Base-by-base conservation (phyloP, 75 land plant species). In the Ceratopteris richardii region DNA sequence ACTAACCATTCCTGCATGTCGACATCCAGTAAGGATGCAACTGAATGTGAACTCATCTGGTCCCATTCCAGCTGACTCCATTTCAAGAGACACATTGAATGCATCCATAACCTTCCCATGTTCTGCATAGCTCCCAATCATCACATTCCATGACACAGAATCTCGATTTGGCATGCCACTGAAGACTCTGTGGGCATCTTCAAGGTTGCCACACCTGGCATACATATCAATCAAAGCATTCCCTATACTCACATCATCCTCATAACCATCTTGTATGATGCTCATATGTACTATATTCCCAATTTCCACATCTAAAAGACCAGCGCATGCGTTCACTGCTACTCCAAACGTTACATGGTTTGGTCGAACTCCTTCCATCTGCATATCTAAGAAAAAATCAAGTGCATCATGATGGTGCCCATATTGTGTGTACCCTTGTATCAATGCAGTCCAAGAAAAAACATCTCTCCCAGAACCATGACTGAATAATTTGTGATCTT, bases 171-270 rank as follows among this genome's bases (percentile, higher is more conserved):
- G n/a, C 22, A 66, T 71, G 39, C 61, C 51, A 29, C 21, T 1
- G 66, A 76, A 76, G 13, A 61, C 60, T 31, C 14, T 41, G 17
- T 19, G 33, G 25, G 73, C 60, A 37, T 72, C 68, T 16, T 55
- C 69, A 12, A 58, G 59, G 23, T 39, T 31, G 33, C 83, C 87
- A 46, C 78, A 77, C 47, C 74, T 80, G 57, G 72, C 70, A 44
- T 77, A 80, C 83, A 84, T 77, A 50, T 80, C 73, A 4, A 84
- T 71, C n/a, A 84, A 33, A 27, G 83, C 58, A 58, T 84, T 84
- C 18, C 71, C 72, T 21, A 80, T 70, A 61, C 63, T 68, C 55
- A 84, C 25, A 68, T 79, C 78, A 0, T 29, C 30, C 56, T 64
- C 68, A 20, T 73, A 30, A 6, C 42, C 55, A 54, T 74, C 56